A percentile compares a stretch with the other conserved stretches of the same genome.
These are phyloP conservation scores for Chenopodium formosanum DNA, from an alignment of 148 eudicot species.

Conservation along the genomic window DNA sequence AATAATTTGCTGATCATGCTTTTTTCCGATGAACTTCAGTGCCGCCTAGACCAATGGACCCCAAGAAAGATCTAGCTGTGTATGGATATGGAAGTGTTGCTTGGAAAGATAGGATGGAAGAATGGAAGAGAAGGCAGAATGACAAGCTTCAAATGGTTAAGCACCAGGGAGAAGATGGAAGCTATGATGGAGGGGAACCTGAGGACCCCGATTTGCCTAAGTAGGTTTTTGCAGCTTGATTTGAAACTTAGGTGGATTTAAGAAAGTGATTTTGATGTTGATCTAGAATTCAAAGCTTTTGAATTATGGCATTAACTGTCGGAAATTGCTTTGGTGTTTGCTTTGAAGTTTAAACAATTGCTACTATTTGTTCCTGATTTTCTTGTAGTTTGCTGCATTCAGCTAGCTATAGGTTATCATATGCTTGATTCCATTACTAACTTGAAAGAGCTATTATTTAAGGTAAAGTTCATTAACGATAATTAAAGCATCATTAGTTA, in stretches of 20 bases:
- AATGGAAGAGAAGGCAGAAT: conserved; percentile 76
- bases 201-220: conserved; percentile 67
- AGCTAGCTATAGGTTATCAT: not conserved
- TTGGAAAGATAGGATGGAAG: conserved; percentile 95
- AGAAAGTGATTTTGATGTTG: not conserved
- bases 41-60: conserved; percentile 82
- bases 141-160: conserved; percentile 71
- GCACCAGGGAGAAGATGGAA: conserved; percentile 59
- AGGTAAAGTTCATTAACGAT: not conserved
- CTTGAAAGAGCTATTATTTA: not conserved
- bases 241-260: not conserved
- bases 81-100: conserved; percentile 98
- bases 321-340: conserved; percentile 3
- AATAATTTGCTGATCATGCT: not conserved
- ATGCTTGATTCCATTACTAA: conserved; percentile 12
- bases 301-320: not conserved
- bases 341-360: not conserved
- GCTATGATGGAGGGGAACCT: conserved; percentile 47
- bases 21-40: conserved; percentile 37
- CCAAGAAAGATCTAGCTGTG: conserved; percentile 74
- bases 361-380: conserved; percentile 3
- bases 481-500: not conserved
- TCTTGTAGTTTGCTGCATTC: not conserved
- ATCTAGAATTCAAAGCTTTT: not conserved
- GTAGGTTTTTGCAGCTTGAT: conserved; percentile 40